Base-by-base conservation (phyloP, 177 flowering plant species). In the Vitis hybrid region DNA sequence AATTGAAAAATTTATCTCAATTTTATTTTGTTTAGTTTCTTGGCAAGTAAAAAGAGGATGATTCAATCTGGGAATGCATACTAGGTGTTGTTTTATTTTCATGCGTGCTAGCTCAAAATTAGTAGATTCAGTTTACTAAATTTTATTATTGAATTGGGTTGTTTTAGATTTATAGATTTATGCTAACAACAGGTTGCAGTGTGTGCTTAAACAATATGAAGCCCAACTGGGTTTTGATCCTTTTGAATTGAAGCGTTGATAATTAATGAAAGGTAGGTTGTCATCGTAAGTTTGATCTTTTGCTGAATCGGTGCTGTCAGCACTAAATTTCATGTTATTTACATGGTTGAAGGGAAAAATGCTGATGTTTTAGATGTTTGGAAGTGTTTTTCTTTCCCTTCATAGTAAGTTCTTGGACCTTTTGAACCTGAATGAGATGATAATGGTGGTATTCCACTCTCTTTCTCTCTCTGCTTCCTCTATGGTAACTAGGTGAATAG, bases 81-180 rank as follows among this genome's bases (percentile, higher is more conserved):
- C 4, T 55, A 5, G 6, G 10, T 40, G 48, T 40, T 40, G 9
- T 40, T 40, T 40, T 40, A 55, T 55, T 55, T 55, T 55, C 18
- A 17, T 14, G 57, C 17, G 6, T 55, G 57, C 8, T 14, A 55
- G 19, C 57, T 55, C 18, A 55, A 17, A 55, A 55, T 30, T 30
- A 30, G 32, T 30, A 30, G 32, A 30, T 55, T 55, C 57, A n/a
- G 15, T 55, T n/a, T n/a, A 55, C 57, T 14, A 55, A 6, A 55
- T 14, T 55, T 14, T 14, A 3, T 55, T 15, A 3, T 5, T 55
- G 57, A 14, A 14, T 55, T 55, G 15, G 57, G 57, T 15, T 55
- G 60, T 6, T 21, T 57, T 18, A 57, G 60, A 57, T 60, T 60
- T 60, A 32, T 60, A 7, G 62, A 60, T 60, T 60, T 21, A 11